Evolutionary conservation across 179 eudicot species (phyloP), one percentile per base, ranked within the genome.

Genomic region (Carnegiea gigantea): DNA sequence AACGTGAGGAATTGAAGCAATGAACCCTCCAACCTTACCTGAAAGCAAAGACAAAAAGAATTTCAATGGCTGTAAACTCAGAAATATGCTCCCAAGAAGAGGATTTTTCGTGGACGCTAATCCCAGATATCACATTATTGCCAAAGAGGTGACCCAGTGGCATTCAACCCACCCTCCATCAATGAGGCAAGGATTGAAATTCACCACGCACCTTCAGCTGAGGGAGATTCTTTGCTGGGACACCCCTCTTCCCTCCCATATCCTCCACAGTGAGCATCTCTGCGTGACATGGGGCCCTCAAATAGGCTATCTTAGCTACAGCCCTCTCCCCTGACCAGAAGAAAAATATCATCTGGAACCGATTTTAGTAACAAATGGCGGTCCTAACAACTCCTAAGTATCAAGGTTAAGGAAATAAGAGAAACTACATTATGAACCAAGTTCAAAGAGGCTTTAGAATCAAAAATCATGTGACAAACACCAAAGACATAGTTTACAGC

Each of bases 11-110:
- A 96, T 92, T 57, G 99, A 96, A 79, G 99, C 99, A 85, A 96
- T 84, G 83, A 96, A 92, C n/a, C 99, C 99, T 84, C 99, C 99
- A n/a, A 96, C 98, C 89, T 96, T 96, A 88, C 99, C 99, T 96
- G 89, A 6, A 20, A 70, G 17, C 30, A 36, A 51, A 77, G 2
- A 21, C 43, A 57, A 5, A 33, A 33, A 33, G 46, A 10, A 70
- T 33, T 36, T 70, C 23, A 30, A 70, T 36, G 23, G 28, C 21
- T 18, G 15, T 70, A 70, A 5, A 70, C 26, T 36, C 36, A 13
- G 72, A 28, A 51, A 26, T 24, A 62, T 62, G 6, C 14, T 9
- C 68, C 68, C 68, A 1, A 62, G n/a, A 11, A 23, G 8, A 54
- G n/a, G 7, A 5, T 5, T 54, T 54, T 54, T 54, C 3, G 2